Evolutionary conservation across 1,284 basidiomycete genomes (phyloP), one percentile per base, ranked within the genome.

Genomic region (Rhodotorula sp.): DNA sequence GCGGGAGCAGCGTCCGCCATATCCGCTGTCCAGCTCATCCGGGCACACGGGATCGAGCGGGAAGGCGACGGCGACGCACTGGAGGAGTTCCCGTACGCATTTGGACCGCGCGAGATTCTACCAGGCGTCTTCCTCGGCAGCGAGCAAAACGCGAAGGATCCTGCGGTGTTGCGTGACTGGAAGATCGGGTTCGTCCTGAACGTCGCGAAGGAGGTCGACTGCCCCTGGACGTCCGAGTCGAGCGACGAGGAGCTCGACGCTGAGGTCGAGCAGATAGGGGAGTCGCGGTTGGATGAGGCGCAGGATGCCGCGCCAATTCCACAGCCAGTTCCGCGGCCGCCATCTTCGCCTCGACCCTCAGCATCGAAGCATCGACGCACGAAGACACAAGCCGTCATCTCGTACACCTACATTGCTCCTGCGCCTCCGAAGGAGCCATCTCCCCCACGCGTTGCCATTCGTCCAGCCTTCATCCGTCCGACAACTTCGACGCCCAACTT

Each of bases 111-210:
- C 52, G 89, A 97, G 80, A 85, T 98, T 74, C 83, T 97, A 44
- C 94, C 94, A 2, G 89, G 90, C 54, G 85, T 98, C 63, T 98
- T 89, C 87, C 85, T 98, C 13, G 95, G 94, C 66, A 92, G 92
- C 58, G 94, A 97, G 80, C 92, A 95, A 80, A 95, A 95, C 74
- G 91, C 91, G 46, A 86, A 87, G 64, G 89, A 94, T 80, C 89
- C 88, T 85, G 82, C 83, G 54, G 83, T 84, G 58, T 86, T 94
- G 66, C 79, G 85, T n/a, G 85, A 88, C 65, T 85, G 88, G 48
- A 86, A 88, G 62, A 92, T 95, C 79, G 87, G 85, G 70, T 87
- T 89, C 54, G 86, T 97, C 27, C 85, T 98, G 79, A 97, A 97
- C 80, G 95, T 98, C 46, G 95, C 95, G 46, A 95, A 96, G 81